phyloP scores from a whole-genome alignment of 805 yeast genomes.

The Saturnispora diversa region DNA sequence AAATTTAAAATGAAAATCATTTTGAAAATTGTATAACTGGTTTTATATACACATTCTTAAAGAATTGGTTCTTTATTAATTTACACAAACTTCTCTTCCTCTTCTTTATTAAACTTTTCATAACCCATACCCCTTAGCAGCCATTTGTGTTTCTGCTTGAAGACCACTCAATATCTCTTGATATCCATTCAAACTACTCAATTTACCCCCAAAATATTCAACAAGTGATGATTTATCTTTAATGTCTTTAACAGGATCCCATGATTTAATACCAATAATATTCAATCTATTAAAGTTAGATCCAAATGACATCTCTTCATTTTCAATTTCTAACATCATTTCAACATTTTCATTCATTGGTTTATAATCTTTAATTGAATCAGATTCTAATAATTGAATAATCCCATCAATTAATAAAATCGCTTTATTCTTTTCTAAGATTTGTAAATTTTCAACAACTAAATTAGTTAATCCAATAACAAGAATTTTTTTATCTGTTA shows the following conservation, averaged over 20 bases:
- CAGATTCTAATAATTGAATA: slow-evolving; percentile 30
- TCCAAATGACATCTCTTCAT: slow-evolving; percentile 61
- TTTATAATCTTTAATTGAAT: slow-evolving; percentile 29
- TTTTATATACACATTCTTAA: too few species aligned
- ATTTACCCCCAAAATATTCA: slow-evolving; percentile 29
- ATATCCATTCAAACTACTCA: slow-evolving; percentile 17
- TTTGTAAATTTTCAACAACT: slow-evolving; percentile 34
- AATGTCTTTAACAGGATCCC: slow-evolving; percentile 64
- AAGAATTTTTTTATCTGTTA: slow-evolving; percentile 38
- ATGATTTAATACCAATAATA: slow-evolving; percentile 48
- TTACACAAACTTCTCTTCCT: background rate
- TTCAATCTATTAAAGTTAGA: slow-evolving; percentile 71
- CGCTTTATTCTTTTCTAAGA: slow-evolving; percentile 33
- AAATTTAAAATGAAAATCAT: background rate
- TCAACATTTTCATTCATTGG: slow-evolving; percentile 35
- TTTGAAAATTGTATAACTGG: background rate
- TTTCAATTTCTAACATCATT: slow-evolving; percentile 53
- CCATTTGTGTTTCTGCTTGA: slow-evolving; percentile 19
- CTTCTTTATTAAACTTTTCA: too few species aligned
- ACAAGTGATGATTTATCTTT: slow-evolving; percentile 24
- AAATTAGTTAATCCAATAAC: slow-evolving; percentile 43
- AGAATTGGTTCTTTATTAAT: too few species aligned
- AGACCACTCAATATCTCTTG: slow-evolving; percentile 10
- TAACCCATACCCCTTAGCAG: slow-evolving; percentile 14
- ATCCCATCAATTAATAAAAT: slow-evolving; percentile 37